These are phyloP conservation scores for Mycena venus DNA, from an alignment of 768 basidiomycete genomes.

Conservation along the genomic window DNA sequence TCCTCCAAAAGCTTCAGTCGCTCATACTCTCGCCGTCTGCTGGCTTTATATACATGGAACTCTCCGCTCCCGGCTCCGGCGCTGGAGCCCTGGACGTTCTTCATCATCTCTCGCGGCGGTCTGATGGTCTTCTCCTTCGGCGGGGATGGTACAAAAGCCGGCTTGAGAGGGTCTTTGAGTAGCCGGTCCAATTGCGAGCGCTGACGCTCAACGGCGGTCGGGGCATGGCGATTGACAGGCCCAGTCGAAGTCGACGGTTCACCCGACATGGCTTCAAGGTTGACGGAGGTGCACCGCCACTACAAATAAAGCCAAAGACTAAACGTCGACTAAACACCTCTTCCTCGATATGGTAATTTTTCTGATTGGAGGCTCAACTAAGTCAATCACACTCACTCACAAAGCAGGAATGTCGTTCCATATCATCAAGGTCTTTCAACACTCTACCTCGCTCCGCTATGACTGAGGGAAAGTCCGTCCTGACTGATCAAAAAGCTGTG, in stretches of 20 bases:
- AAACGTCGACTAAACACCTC: too few relatives aligned
- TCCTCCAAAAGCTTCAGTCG: conserved; percentile 93
- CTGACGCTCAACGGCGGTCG: conserved; percentile 67
- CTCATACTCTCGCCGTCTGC: conserved; percentile 94
- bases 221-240: conserved; percentile 61
- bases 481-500: too few relatives aligned
- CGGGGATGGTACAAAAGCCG: conserved; percentile 82
- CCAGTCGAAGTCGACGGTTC: conserved; percentile 41
- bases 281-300: too few relatives aligned
- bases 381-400: background rate
- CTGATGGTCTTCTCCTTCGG: conserved; percentile 88
- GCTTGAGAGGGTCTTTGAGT: conserved; percentile 90
- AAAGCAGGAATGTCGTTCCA: background rate
- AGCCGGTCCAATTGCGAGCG: conserved; percentile 84
- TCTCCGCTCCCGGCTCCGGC: conserved; percentile 98
- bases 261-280: background rate
- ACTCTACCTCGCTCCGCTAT: too few relatives aligned
- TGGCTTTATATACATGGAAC: conserved; percentile 99
- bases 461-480: too few relatives aligned
- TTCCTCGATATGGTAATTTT: background rate
- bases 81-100: conserved; percentile 98
- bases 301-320: conserved; percentile 6
- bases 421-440: too few relatives aligned
- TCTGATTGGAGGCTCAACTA: background rate
- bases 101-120: conserved; percentile 95